Base-by-base conservation (phyloP, 2,329 filamentous ascomycete species). In the Diaporthe ilicicola region DNA sequence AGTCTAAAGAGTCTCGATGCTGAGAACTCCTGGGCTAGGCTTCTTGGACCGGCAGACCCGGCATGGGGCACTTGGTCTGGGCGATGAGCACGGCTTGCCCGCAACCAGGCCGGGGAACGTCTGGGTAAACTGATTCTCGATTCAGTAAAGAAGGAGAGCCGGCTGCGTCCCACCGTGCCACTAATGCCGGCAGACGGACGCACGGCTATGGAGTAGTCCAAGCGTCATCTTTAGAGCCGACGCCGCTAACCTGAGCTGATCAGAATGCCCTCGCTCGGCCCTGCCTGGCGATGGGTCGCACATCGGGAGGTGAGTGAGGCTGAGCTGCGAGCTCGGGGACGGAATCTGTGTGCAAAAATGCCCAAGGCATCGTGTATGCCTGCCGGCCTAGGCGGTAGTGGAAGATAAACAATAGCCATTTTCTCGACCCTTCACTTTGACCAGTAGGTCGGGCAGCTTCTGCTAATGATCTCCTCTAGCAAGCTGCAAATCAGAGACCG, bases 171-270 rank as follows among this genome's bases (percentile, higher is more conserved):
- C 15, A 17, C n/a, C 12, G 42, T 19, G 37, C 27, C 59, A 8
- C 59, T 62, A 62, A 62, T 37, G 27, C 59, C 59, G 42, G 59
- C 59, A 62, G 22, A 34, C 29, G 32, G 42, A 34, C 15, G 44
- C 27, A 37, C 19, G 39, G 34, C 9, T 10, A 17, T 9, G 2
- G n/a, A 24, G n/a, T 17, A 22, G 29, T 46, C 7, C 27, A 17
- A 48, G 59, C 27, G 42, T 27, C 13, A 62, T 17, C 5, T 17
- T 29, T 17, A 48, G 44, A 62, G 12, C 42, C 27, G 22, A 62
- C 19, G 42, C 6, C 15, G 15, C 22, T 62, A 42, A 5, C 17
- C 24, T 32, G 42, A 19, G 12, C 32, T 15, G 13, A 7, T 7
- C 22, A 39, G 42, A n/a, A n/a, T 48, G 17, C 27, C 29, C 10